A percentile compares a stretch with the other conserved stretches of the same genome.
Conservation (phyloP, 148 eudicot genomes). For the Arctostaphylos glauca region DNA sequence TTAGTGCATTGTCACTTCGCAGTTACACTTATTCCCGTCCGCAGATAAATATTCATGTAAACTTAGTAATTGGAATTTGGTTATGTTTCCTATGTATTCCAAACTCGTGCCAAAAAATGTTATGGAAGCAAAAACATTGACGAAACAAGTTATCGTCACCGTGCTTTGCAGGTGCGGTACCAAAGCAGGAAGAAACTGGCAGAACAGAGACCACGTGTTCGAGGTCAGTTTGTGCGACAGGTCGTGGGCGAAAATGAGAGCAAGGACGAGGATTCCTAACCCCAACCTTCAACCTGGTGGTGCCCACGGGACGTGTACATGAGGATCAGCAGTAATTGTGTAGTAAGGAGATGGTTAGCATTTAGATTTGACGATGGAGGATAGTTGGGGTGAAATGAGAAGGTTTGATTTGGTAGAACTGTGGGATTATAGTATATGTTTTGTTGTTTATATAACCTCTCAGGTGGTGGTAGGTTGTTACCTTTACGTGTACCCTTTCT, state of each 20-base stretch:
- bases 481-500: background rate
- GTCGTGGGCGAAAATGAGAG: slow-evolving; percentile 33
- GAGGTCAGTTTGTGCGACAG: slow-evolving; percentile 64
- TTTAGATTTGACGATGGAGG: background rate
- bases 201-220: slow-evolving; percentile 75
- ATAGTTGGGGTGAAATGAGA: background rate
- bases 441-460: background rate
- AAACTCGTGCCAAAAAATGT: background rate
- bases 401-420: background rate
- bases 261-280: slow-evolving; percentile 49
- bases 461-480: background rate
- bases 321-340: slow-evolving; percentile 18
- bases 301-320: slow-evolving; percentile 19
- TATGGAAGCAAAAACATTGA: background rate
- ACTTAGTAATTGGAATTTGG: background rate
- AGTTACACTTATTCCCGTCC: background rate
- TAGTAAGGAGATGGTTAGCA: slow-evolving; percentile 17
- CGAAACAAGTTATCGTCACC: slow-evolving; percentile 4
- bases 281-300: slow-evolving; percentile 16
- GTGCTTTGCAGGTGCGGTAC: slow-evolving; percentile 52
- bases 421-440: slow-evolving; percentile 20
- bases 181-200: slow-evolving; percentile 81
- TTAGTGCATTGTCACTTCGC: background rate
- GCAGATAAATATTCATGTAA: background rate
- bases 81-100: background rate